phyloP scores from a whole-genome alignment of 1,284 basidiomycete genomes.

The Irpex rosettiformis region DNA sequence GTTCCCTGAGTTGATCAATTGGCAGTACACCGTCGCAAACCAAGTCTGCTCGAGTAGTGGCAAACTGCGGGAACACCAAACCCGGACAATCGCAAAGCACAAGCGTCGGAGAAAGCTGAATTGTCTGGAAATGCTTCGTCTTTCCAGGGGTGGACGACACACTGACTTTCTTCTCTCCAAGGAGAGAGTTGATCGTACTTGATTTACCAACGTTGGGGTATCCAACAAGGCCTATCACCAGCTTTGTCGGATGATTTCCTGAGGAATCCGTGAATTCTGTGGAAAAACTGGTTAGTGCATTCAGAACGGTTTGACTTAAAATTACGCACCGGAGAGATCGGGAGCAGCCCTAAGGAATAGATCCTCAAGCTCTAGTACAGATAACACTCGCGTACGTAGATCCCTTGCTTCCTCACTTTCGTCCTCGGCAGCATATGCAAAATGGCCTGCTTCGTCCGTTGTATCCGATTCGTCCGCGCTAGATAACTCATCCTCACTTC shows the following conservation, averaged over 20 bases:
- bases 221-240: conserved; percentile 94
- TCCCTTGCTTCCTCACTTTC: conserved; percentile 52
- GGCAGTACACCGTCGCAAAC: conserved; percentile 97
- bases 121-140: conserved; percentile 99
- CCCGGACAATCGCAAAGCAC: conserved; percentile 99
- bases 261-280: conserved; percentile 64
- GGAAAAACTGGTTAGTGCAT: no score
- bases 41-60: conserved; percentile 91
- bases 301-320: background rate
- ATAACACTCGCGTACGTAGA: conserved; percentile 76
- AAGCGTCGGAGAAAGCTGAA: conserved; percentile 84
- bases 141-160: conserved; percentile 98
- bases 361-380: conserved; percentile 88
- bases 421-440: conserved; percentile 45
- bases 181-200: conserved; percentile 93
- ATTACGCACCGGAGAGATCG: conserved; percentile 58
- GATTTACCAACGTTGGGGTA: conserved; percentile 99
- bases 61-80: conserved; percentile 97
- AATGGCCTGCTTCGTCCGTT: conserved; percentile 24
- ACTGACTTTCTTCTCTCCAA: conserved; percentile 96
- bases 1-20: conserved; percentile 97
- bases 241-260: conserved; percentile 62
- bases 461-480: conserved; percentile 19
- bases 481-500: conserved; percentile 19
- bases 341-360: conserved; percentile 82